Conservation (phyloP, 2,329 filamentous ascomycete species). For the Alternaria hordeiaustralica region DNA sequence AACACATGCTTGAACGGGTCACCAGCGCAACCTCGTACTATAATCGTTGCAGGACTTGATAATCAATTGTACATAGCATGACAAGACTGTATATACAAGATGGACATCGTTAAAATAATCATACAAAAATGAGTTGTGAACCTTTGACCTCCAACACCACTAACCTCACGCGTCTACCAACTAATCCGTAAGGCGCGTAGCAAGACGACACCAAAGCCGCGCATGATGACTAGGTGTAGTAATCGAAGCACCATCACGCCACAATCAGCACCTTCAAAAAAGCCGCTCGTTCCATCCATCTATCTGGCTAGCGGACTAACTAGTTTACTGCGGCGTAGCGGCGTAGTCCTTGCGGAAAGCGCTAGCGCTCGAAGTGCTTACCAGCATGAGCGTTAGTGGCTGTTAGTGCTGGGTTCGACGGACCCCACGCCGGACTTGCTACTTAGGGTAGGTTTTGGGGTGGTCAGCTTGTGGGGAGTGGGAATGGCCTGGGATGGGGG, state of each 20-base stretch:
- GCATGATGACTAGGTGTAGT: not conserved
- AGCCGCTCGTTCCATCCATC: not conserved
- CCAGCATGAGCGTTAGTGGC: constrained; percentile 1
- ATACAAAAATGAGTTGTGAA: not conserved
- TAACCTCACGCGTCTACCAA: not conserved
- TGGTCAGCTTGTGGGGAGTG: not conserved
- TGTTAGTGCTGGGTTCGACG: constrained; percentile 1
- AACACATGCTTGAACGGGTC: constrained; percentile 1
- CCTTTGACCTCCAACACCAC: not conserved
- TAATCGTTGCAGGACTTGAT: not conserved
- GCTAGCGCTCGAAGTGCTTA: constrained; percentile 1
- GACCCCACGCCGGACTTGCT: not conserved
- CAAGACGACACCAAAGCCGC: not conserved
- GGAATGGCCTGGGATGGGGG: not conserved
- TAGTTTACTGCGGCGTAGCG: not conserved
- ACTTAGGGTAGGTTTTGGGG: not conserved
- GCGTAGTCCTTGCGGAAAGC: not conserved
- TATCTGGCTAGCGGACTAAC: not conserved
- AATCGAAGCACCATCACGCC: not conserved
- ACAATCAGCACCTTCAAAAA: not conserved
- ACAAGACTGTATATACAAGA: not conserved
- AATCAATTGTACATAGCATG: not conserved
- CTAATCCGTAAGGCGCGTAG: not conserved
- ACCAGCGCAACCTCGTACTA: not conserved
- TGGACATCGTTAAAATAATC: not conserved